Percentiles rank a stretch among this genome's conserved stretches.
phyloP scores from a whole-genome alignment of 208 protist genomes.

The Trypanosoma brucei region DNA sequence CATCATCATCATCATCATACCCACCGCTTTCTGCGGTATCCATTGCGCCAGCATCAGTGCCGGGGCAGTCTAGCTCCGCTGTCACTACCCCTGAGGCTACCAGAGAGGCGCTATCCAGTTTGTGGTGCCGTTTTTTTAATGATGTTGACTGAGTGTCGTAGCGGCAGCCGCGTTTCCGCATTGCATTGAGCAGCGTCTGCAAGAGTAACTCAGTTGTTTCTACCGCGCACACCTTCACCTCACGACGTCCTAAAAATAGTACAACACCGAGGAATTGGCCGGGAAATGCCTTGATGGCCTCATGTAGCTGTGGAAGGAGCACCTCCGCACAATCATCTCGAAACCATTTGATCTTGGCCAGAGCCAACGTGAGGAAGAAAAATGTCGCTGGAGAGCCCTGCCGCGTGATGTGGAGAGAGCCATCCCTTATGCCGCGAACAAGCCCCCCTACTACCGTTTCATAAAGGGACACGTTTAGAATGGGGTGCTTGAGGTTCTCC shows the following conservation, averaged over 20 bases:
- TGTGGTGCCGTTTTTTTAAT: background rate
- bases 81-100: background rate
- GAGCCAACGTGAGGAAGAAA: conserved; percentile 61
- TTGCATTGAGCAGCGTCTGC: conserved; percentile 33
- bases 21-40: background rate
- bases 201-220: conserved; percentile 39
- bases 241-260: conserved; percentile 44
- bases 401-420: conserved; percentile 22
- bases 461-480: conserved; percentile 41
- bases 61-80: background rate
- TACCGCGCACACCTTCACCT: conserved; percentile 32
- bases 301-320: conserved; percentile 35
- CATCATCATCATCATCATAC: conserved; percentile 2
- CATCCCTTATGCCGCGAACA: conserved; percentile 22
- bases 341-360: conserved; percentile 55
- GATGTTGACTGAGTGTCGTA: background rate
- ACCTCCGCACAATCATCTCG: conserved; percentile 25
- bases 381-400: conserved; percentile 32
- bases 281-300: conserved; percentile 38
- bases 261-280: conserved; percentile 45
- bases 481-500: conserved; percentile 23
- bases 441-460: conserved; percentile 24
- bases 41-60: background rate
- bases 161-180: conserved; percentile 28
- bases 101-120: background rate